Base-by-base conservation (phyloP, 345 rosid genomes). In the Eutrema yunnanense region DNA sequence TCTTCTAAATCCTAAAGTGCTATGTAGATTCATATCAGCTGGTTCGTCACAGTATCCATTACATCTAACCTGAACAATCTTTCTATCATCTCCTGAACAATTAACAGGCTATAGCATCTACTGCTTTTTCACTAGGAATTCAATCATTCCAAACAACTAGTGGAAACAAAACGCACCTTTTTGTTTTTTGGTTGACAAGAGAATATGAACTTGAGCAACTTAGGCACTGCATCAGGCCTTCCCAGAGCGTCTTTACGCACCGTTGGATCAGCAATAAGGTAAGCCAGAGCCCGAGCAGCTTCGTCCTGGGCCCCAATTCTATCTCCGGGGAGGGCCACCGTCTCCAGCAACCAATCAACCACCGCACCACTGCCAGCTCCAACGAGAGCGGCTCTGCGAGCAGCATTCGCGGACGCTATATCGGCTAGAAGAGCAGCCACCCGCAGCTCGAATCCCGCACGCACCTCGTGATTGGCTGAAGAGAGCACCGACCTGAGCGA, bases 291-390 rank as follows among this genome's bases (percentile, higher is more conserved):
- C 82, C 99, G 85, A 0, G 96, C 99, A 2, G 94, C 87, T 82
- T 95, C 99, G 2, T 92, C 99, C 85, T 92, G 99, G 6, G 90
- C 86, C 62, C 87, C 89, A 49, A 75, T 58, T 47, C 86, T 91
- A 34, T 88, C 96, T 0, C 78, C 72, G 1, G 86, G 81, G 3
- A 79, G 49, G 0, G 95, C 86, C 59, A 89, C 94, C 44, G 93
- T 88, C 80, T 95, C 96, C 69, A 95, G 83, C 81, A 92, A 76
- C 98, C 98, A 92, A 79, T 95, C 99, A 52, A 95, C 94, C 62
- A 95, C 97, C 65, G 82, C 86, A 37, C 99, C 99, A 9, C 87
- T 81, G 6, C 96, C 96, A 5, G 98, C 98, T 16, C 83, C 87
- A 2, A 95, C 98, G 22, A 95, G 70, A 29, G 99, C 96, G 3